A percentile compares a stretch with the other conserved stretches of the same genome.
Conservation (phyloP, 2,329 filamentous ascomycete species). For the Pestalotiopsis sp. region DNA sequence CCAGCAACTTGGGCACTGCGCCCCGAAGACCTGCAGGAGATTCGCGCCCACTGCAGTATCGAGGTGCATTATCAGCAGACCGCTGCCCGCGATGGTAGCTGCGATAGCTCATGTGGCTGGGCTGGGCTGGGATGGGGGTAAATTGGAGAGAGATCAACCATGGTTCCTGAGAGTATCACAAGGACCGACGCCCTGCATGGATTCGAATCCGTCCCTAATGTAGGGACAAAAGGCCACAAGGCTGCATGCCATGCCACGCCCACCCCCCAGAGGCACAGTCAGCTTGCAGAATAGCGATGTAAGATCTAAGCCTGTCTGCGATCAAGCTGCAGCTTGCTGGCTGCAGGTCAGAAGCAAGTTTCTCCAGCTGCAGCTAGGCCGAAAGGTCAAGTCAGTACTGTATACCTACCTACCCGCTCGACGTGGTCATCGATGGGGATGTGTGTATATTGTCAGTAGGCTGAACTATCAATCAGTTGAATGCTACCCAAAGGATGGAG, state of each 20-base stretch:
- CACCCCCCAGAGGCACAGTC: not conserved
- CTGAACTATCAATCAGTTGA: not conserved
- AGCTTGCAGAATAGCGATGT: not conserved
- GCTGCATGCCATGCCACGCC: not conserved
- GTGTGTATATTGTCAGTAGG: not conserved
- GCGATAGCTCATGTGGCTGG: not conserved
- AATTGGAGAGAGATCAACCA: not conserved
- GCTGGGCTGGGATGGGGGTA: not conserved
- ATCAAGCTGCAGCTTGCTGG: not conserved
- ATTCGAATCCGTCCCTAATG: not conserved
- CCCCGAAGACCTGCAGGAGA: not conserved
- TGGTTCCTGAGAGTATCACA: not conserved
- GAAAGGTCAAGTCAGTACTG: not conserved
- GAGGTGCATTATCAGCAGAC: not conserved
- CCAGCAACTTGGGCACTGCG: slow-evolving; percentile 5
- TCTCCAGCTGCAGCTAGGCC: not conserved
- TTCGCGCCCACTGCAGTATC: not conserved
- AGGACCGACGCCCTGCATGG: not conserved
- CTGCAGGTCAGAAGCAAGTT: not conserved
- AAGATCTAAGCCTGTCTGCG: not conserved
- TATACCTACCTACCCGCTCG: not conserved
- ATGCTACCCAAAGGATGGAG: not conserved
- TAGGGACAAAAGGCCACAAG: not conserved
- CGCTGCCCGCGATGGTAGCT: not conserved
- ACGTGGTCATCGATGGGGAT: not conserved